phyloP scores from a whole-genome alignment of 352 stramenopile species.

The Phytophthora pistaciae region DNA sequence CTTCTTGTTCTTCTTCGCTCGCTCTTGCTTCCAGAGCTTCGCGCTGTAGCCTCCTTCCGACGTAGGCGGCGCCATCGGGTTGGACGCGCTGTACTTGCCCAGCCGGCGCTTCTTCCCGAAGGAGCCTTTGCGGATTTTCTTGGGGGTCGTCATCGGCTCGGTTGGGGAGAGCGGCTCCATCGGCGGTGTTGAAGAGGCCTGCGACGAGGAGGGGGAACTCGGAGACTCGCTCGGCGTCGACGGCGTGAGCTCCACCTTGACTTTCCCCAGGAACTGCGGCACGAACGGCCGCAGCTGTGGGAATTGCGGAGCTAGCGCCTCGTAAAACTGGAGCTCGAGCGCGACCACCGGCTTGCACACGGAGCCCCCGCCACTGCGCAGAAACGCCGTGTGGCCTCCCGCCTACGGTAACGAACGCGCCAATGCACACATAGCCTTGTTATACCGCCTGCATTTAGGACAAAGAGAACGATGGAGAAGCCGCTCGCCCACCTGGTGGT shows the following conservation, averaged over 20 bases:
- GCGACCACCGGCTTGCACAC: slow-evolving; percentile 84
- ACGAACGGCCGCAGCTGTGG: slow-evolving; percentile 76
- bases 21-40: slow-evolving; percentile 69
- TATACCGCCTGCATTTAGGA: slow-evolving; percentile 1
- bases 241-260: slow-evolving; percentile 64
- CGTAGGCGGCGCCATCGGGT: slow-evolving; percentile 5
- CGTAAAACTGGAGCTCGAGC: slow-evolving; percentile 82
- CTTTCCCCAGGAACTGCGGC: slow-evolving; percentile 70
- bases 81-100: slow-evolving; percentile 24
- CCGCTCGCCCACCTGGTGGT: slow-evolving; percentile 59
- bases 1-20: slow-evolving; percentile 32
- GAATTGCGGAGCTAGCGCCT: slow-evolving; percentile 54
- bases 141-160: slow-evolving; percentile 19
- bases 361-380: slow-evolving; percentile 67
- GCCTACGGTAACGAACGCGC: slow-evolving; percentile 36
- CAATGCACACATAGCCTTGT: background rate
- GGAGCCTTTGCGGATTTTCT: slow-evolving; percentile 29
- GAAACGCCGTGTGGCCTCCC: slow-evolving; percentile 78
- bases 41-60: slow-evolving; percentile 60
- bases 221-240: slow-evolving; percentile 9
- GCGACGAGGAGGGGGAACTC: slow-evolving; percentile 9
- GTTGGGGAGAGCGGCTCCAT: slow-evolving; percentile 13
- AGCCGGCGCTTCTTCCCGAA: slow-evolving; percentile 54
- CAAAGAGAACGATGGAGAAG: background rate
- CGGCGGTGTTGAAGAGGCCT: slow-evolving; percentile 11